phyloP scores from a whole-genome alignment of 2,329 filamentous ascomycete species.

The Alternaria conjuncta region DNA sequence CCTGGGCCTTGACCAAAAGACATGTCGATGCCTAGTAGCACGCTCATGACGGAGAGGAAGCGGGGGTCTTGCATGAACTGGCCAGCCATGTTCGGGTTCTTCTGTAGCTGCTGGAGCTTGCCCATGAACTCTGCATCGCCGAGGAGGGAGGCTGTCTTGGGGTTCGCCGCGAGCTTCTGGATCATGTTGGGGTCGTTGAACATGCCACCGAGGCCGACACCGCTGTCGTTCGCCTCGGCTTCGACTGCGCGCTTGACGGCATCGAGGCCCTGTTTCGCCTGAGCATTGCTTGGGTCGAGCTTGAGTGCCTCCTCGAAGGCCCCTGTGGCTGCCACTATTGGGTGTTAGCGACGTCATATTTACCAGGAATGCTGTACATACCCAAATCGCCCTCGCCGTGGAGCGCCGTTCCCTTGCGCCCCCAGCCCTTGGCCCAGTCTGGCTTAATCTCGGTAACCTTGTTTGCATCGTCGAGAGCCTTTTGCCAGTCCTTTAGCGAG shows the following conservation, averaged over 20 bases:
- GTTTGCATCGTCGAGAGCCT: conserved; percentile 85
- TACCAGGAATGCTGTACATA: conserved; percentile 44
- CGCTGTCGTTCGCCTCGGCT: conserved; percentile 70
- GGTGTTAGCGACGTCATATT: conserved; percentile 17
- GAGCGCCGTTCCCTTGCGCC: conserved; percentile 87
- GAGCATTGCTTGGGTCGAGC: conserved; percentile 87
- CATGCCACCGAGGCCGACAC: conserved; percentile 83
- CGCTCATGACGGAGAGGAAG: conserved; percentile 92
- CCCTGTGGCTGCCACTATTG: conserved; percentile 75
- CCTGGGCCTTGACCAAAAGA: conserved; percentile 65
- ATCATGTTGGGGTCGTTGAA: conserved; percentile 92
- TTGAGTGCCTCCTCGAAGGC: conserved; percentile 96
- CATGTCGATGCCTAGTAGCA: conserved; percentile 94
- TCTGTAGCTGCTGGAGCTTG: conserved; percentile 81
- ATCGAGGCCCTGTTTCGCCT: conserved; percentile 86
- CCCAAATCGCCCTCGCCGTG: conserved; percentile 85
- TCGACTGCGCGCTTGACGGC: conserved; percentile 89
- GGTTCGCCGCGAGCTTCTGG: conserved; percentile 89
- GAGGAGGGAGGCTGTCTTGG: conserved; percentile 85
- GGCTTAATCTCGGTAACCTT: conserved; percentile 96
- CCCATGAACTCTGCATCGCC: conserved; percentile 87
- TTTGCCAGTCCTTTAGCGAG: conserved; percentile 85
- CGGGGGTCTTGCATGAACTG: conserved; percentile 87
- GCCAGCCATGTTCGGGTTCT: conserved; percentile 79
- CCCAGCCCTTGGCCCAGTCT: conserved; percentile 98